A percentile compares a stretch with the other conserved stretches of the same genome.
Evolutionary conservation across 1,284 basidiomycete species (phyloP).

Genomic region (Trametes versicolor): DNA sequence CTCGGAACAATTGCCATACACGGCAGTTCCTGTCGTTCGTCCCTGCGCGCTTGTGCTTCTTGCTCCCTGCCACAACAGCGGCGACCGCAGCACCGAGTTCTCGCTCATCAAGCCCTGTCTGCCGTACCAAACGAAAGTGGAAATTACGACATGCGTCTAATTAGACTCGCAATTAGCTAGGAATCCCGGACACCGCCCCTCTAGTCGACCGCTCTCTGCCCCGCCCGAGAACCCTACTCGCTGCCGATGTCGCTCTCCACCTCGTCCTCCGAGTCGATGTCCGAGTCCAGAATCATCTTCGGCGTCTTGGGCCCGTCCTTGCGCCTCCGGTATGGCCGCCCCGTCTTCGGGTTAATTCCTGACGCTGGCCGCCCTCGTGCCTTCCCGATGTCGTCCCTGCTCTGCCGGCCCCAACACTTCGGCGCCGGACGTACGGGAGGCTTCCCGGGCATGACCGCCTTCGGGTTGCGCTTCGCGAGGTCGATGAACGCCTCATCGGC

Average conservation of each 20-base stretch:
- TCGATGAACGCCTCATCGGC: constrained; percentile 2
- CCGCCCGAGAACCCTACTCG: too few relatives aligned
- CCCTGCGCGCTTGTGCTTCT: too few relatives aligned
- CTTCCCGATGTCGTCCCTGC: constrained; percentile 5
- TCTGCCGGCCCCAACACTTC: constrained; percentile 3
- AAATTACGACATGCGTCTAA: too few relatives aligned
- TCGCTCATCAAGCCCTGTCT: too few relatives aligned
- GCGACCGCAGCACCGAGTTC: too few relatives aligned
- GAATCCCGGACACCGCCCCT: too few relatives aligned
- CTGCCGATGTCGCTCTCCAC: background rate
- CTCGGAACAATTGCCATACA: too few relatives aligned
- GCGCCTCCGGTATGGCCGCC: background rate
- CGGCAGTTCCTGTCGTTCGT: too few relatives aligned
- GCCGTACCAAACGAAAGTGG: too few relatives aligned
- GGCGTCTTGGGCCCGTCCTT: background rate
- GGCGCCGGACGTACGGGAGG: constrained; percentile 2
- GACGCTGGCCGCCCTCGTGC: background rate
- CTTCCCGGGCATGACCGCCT: constrained; percentile 6
- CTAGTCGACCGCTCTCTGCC: too few relatives aligned
- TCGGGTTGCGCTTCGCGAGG: constrained; percentile 13
- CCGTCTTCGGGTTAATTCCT: background rate
- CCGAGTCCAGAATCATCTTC: background rate
- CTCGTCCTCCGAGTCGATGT: background rate
- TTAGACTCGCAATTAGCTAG: too few relatives aligned
- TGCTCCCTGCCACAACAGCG: too few relatives aligned